These are phyloP conservation scores for Ophiostoma ips DNA, from an alignment of 2,329 filamentous ascomycete species.

Conservation along the genomic window DNA sequence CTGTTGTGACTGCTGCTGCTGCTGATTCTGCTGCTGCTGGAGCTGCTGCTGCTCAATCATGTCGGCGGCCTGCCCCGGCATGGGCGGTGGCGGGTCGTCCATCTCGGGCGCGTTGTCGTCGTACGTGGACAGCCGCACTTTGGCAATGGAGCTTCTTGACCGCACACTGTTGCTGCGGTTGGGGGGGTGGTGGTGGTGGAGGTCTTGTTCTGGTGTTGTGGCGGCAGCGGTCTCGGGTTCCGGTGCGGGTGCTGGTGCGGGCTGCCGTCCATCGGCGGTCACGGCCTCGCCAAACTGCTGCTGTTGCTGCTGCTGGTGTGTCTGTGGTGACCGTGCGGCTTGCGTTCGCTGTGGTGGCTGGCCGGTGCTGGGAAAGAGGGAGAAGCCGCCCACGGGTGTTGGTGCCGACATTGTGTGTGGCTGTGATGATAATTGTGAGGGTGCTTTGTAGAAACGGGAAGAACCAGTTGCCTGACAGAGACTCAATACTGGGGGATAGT, in stretches of 20 bases:
- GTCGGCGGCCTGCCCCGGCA: conserved; percentile 6
- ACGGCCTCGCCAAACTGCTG: conserved; percentile 10
- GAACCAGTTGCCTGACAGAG: too few relatives aligned
- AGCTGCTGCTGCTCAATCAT: conserved; percentile 2
- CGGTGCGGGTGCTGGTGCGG: conserved; percentile 21
- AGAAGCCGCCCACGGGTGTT: conserved; percentile 34
- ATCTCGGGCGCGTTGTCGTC: conserved; percentile 14
- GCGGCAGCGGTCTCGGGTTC: neutral
- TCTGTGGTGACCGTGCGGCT: conserved; percentile 23
- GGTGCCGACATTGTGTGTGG: conserved; percentile 25
- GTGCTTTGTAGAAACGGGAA: too few relatives aligned
- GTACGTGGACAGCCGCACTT: conserved; percentile 28
- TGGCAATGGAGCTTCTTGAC: conserved; percentile 44
- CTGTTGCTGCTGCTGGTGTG: conserved; percentile 21
- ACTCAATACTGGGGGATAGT: too few relatives aligned
- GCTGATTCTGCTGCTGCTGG: conserved; percentile 4
- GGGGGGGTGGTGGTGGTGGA: too few relatives aligned
- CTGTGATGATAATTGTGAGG: too few relatives aligned
- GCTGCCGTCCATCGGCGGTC: conserved; percentile 21
- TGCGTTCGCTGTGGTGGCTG: conserved; percentile 31
- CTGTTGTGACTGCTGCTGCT: conserved; percentile 1
- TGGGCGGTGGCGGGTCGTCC: conserved; percentile 10
- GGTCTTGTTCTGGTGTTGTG: neutral
- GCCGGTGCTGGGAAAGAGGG: conserved; percentile 41
- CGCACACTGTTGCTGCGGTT: conserved; percentile 31